phyloP scores from a whole-genome alignment of 1,284 basidiomycete genomes.

The Apiotrichum domesticum region DNA sequence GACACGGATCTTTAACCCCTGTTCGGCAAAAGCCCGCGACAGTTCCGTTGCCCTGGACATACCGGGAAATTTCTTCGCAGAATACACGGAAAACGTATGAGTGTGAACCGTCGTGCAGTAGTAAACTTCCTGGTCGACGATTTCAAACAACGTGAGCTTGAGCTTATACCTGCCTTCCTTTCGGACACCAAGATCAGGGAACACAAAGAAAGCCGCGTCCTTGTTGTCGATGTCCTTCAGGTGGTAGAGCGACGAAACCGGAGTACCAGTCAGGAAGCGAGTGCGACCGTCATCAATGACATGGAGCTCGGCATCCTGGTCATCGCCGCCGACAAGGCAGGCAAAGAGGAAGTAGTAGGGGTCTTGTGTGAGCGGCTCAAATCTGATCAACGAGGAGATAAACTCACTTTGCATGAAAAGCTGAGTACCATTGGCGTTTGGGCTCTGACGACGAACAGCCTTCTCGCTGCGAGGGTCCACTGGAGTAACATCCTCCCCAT shows the following conservation, averaged over 20 bases:
- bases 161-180: conserved; percentile 83
- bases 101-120: conserved; percentile 86
- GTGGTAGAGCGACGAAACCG: conserved; percentile 90
- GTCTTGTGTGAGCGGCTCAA: conserved; percentile 36
- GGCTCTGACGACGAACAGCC: conserved; percentile 9
- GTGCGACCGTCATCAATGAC: conserved; percentile 80
- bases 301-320: conserved; percentile 75
- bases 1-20: conserved; percentile 88
- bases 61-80: conserved; percentile 88
- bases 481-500: conserved; percentile 46
- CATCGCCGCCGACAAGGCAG: conserved; percentile 72
- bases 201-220: conserved; percentile 87
- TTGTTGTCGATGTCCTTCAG: conserved; percentile 81
- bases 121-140: conserved; percentile 74
- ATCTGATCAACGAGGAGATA: conserved; percentile 34
- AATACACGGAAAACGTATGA: conserved; percentile 75
- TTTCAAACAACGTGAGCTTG: conserved; percentile 87
- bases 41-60: conserved; percentile 80
- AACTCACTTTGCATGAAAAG: conserved; percentile 45
- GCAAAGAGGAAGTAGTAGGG: conserved; percentile 95
- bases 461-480: conserved; percentile 12
- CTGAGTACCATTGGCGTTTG: conserved; percentile 23
- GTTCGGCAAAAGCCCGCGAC: conserved; percentile 79
- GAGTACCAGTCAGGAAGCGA: conserved; percentile 44
- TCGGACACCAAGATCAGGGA: conserved; percentile 76